Conservation (phyloP, 179 eudicot genomes). For the Sideroxylon spinosum region DNA sequence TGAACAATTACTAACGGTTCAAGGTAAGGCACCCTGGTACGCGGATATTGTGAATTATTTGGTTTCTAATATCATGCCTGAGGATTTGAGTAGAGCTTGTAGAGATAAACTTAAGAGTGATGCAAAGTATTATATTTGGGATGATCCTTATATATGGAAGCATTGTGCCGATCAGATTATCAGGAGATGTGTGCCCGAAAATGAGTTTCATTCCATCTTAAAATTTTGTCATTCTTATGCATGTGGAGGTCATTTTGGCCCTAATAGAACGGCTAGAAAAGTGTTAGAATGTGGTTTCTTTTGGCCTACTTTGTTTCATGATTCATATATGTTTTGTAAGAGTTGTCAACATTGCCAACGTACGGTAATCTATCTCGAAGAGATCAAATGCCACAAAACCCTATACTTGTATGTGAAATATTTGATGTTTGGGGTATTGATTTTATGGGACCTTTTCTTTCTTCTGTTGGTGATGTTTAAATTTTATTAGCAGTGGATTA, state of each 20-base stretch:
- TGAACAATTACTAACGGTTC: too few species aligned
- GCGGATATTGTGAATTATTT: too few species aligned
- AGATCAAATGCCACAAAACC: background rate
- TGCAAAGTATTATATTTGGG: too few species aligned
- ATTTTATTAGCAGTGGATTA: constrained; percentile 9
- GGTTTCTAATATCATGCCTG: too few species aligned
- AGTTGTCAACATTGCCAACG: background rate
- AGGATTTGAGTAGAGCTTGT: too few species aligned
- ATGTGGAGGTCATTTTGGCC: constrained; percentile 4
- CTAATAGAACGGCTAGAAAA: background rate
- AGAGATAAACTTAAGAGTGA: too few species aligned
- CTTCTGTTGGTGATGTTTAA: background rate
- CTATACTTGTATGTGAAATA: background rate
- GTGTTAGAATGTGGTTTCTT: background rate
- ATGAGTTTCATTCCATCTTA: background rate
- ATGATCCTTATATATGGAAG: too few species aligned
- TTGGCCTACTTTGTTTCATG: background rate
- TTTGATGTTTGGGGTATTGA: constrained; percentile 8
- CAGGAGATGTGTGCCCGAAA: background rate
- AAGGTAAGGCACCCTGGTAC: too few species aligned
- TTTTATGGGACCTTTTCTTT: constrained; percentile 10
- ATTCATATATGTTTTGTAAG: background rate
- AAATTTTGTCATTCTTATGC: constrained; percentile 6
- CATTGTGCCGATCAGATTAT: too few species aligned
- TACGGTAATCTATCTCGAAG: background rate